phyloP scores from a whole-genome alignment of 225 moss, liverwort and hornwort species.

The Bryoerythrophyllum caledonicum region DNA sequence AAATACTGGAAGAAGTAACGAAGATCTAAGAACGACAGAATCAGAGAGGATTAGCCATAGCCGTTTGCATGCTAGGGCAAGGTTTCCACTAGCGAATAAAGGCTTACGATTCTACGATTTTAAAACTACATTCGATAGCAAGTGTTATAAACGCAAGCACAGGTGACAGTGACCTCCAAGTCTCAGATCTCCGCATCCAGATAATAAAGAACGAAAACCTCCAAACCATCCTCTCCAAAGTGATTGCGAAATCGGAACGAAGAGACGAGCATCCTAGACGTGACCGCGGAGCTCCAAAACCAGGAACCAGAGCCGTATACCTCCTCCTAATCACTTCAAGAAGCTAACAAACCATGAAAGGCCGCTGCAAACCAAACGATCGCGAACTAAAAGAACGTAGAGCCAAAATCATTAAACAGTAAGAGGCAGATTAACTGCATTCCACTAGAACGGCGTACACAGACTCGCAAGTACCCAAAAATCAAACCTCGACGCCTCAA shows the following conservation, averaged over 20 bases:
- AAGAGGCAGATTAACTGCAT: background rate
- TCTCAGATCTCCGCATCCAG: background rate
- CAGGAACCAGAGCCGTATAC: background rate
- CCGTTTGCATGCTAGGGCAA: background rate
- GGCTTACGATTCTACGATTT: background rate
- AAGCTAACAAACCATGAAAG: background rate
- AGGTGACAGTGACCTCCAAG: conserved; percentile 6
- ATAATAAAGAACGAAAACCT: background rate
- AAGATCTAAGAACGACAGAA: background rate
- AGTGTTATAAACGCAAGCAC: background rate
- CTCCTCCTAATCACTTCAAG: background rate
- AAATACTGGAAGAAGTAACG: background rate
- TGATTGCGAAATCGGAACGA: background rate
- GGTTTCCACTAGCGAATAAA: background rate
- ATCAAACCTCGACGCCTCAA: too few relatives aligned
- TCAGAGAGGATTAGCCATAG: background rate
- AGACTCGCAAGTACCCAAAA: background rate
- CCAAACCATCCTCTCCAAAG: background rate
- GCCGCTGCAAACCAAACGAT: background rate
- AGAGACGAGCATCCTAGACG: background rate
- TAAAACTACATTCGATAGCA: background rate
- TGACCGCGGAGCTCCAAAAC: background rate
- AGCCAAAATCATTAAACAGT: background rate
- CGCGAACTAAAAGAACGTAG: too few relatives aligned
- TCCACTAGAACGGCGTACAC: background rate